Conservation (phyloP, 2,329 filamentous ascomycete species). For the Microsporum audouinii region DNA sequence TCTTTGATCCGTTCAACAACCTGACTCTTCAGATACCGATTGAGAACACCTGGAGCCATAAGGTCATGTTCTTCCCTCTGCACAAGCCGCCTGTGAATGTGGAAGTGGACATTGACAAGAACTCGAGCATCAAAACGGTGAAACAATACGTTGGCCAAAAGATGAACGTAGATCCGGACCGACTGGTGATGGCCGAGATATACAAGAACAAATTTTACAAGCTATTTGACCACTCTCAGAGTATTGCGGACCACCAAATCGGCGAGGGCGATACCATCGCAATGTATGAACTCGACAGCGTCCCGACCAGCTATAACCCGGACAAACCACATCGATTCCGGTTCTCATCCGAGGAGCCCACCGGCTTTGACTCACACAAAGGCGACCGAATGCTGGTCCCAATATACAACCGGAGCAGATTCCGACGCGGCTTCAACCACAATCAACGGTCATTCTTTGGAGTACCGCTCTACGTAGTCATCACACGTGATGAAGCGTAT, state of each 20-base stretch:
- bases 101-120: conserved; percentile 62
- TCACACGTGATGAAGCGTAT: conserved; percentile 61
- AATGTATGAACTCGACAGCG: conserved; percentile 65
- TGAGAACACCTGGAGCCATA: conserved; percentile 66
- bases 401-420: conserved; percentile 34
- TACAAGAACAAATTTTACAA: conserved; percentile 80
- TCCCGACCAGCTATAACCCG: conserved; percentile 65
- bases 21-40: conserved; percentile 83
- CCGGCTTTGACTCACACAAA: conserved; percentile 31
- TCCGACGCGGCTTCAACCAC: conserved; percentile 19
- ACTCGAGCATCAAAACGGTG: conserved; percentile 47
- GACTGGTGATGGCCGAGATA: conserved; percentile 71
- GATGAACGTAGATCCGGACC: conserved; percentile 38
- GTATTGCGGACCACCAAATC: conserved; percentile 61
- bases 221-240: conserved; percentile 59
- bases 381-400: conserved; percentile 39
- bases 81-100: conserved; percentile 59
- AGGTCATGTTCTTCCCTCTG: conserved; percentile 66
- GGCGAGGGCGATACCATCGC: conserved; percentile 50
- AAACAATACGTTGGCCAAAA: conserved; percentile 45
- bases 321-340: conserved; percentile 36
- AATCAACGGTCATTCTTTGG: conserved; percentile 29
- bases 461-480: conserved; percentile 51
- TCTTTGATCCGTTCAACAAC: conserved; percentile 95
- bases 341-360: conserved; percentile 6